These are phyloP conservation scores for Mollisia scopiformis DNA, from an alignment of 2,329 filamentous ascomycete genomes.

Conservation along the genomic window DNA sequence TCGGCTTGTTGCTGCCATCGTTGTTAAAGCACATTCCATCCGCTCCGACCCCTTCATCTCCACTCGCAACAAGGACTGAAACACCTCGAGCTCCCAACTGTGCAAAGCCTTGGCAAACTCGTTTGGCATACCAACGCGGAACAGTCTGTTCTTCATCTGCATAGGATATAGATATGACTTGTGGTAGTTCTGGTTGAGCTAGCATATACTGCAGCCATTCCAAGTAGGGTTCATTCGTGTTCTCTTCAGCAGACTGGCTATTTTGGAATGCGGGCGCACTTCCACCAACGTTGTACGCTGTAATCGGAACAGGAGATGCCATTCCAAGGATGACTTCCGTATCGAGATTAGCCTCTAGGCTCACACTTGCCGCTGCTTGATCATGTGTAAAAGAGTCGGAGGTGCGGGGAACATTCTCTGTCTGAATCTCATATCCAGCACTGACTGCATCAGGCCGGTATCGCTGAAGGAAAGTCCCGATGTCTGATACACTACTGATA, in stretches of 20 bases:
- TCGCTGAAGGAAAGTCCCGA: neutral
- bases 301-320: slow-evolving; percentile 53
- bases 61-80: slow-evolving; percentile 60
- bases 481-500: neutral
- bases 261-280: slow-evolving; percentile 43
- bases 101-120: slow-evolving; percentile 64
- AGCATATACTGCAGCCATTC: slow-evolving; percentile 60
- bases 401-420: slow-evolving; percentile 40
- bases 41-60: slow-evolving; percentile 60
- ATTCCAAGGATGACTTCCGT: slow-evolving; percentile 57
- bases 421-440: neutral
- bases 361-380: slow-evolving; percentile 39
- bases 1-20: slow-evolving; percentile 53
- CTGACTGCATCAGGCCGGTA: neutral
- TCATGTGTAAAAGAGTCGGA: slow-evolving; percentile 41
- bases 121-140: slow-evolving; percentile 59
- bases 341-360: slow-evolving; percentile 58
- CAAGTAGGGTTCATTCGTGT: slow-evolving; percentile 69
- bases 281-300: slow-evolving; percentile 58
- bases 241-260: slow-evolving; percentile 42
- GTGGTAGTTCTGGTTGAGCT: slow-evolving; percentile 52
- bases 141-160: slow-evolving; percentile 68
- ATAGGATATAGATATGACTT: slow-evolving; percentile 66
- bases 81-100: slow-evolving; percentile 66
- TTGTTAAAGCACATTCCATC: slow-evolving; percentile 47